Conservation (phyloP, 495 filamentous ascomycete species). For the Tetracladium setigerum region DNA sequence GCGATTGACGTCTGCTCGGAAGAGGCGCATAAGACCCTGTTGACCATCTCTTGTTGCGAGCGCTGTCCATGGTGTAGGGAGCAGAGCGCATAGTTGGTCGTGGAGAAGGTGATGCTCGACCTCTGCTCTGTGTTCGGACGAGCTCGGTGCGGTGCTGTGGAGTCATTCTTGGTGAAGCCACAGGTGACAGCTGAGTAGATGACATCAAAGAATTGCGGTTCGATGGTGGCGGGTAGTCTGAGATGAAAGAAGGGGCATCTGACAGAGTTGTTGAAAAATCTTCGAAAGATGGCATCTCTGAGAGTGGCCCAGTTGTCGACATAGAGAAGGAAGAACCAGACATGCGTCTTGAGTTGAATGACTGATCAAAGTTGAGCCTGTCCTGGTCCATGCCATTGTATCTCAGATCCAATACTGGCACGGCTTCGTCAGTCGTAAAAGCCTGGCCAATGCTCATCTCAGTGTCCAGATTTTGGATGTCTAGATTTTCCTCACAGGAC, state of each 20-base stretch:
- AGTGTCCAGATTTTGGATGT: slow-evolving; percentile 35
- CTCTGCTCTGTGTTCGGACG: slow-evolving; percentile 50
- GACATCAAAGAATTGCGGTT: slow-evolving; percentile 52
- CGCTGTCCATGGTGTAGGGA: slow-evolving; percentile 53
- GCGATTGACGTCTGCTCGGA: slow-evolving; percentile 42
- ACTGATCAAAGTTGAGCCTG: slow-evolving; percentile 23
- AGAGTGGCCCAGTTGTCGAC: slow-evolving; percentile 48
- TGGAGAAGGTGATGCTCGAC: slow-evolving; percentile 57
- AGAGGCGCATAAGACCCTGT: slow-evolving; percentile 51
- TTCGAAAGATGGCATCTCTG: slow-evolving; percentile 52
- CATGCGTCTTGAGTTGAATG: slow-evolving; percentile 39
- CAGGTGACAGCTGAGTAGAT: slow-evolving; percentile 49
- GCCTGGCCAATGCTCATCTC: slow-evolving; percentile 48
- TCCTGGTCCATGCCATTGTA: slow-evolving; percentile 26
- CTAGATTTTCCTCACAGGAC: slow-evolving; percentile 40
- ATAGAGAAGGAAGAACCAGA: slow-evolving; percentile 52
- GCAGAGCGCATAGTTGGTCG: slow-evolving; percentile 53
- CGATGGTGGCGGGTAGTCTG: slow-evolving; percentile 48
- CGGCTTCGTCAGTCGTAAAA: slow-evolving; percentile 46
- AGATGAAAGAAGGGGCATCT: slow-evolving; percentile 46
- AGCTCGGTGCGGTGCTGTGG: slow-evolving; percentile 47
- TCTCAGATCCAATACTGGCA: slow-evolving; percentile 45
- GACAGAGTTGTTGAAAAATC: slow-evolving; percentile 49
- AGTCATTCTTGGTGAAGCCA: slow-evolving; percentile 52
- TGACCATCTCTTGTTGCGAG: slow-evolving; percentile 63